These are phyloP conservation scores for Acanthamoeba culbertsoni DNA, from an alignment of 208 protist species.

Conservation along the genomic window DNA sequence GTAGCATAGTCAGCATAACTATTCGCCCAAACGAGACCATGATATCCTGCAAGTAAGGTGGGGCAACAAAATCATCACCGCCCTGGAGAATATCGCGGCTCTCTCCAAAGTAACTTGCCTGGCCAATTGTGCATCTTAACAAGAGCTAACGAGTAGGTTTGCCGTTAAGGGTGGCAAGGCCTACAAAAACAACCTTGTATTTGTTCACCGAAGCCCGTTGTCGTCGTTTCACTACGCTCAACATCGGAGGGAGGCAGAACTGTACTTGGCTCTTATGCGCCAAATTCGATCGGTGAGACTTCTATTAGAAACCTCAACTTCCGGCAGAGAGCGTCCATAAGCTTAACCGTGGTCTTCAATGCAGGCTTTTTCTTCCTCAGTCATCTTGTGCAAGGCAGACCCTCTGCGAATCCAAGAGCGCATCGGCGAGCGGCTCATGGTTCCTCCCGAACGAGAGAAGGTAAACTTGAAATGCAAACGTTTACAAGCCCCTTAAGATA, in stretches of 20 bases:
- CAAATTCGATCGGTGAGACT: neutral
- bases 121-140: neutral
- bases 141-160: neutral
- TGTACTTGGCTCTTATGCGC: neutral
- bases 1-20: neutral
- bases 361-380: neutral
- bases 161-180: neutral
- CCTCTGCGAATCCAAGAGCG: conserved; percentile 12
- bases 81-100: neutral
- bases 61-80: conserved; percentile 15
- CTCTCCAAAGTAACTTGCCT: neutral
- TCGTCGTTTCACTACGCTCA: neutral
- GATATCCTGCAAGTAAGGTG: neutral
- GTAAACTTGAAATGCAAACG: neutral
- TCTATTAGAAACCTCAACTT: too few species aligned
- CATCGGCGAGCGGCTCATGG: neutral
- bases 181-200: conserved; percentile 41
- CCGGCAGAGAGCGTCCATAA: too few species aligned
- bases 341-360: neutral
- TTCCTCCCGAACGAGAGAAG: neutral
- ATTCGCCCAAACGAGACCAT: neutral
- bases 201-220: conserved; percentile 18
- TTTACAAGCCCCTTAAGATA: neutral
- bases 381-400: conserved; percentile 12
- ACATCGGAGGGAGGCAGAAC: neutral